Base-by-base conservation (phyloP, 768 basidiomycete species). In the Auricularia sp. region DNA sequence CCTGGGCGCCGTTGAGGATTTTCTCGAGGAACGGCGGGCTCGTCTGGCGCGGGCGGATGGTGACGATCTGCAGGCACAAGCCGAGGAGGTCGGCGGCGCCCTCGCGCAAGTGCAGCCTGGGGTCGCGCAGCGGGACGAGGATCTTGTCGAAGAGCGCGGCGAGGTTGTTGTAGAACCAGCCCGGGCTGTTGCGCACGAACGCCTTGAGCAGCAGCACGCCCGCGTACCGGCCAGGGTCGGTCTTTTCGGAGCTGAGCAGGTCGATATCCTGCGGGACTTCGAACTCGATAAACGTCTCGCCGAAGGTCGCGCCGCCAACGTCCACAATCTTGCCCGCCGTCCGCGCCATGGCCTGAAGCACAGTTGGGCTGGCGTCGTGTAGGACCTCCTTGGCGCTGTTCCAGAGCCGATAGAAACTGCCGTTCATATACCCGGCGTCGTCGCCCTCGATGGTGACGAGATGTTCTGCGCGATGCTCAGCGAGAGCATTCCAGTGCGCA, bases 181-280 rank as follows among this genome's bases (percentile, higher is more conserved):
- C 84, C 0, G 92, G 89, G 67, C 90, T 94, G 74, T 93, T 90
- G 35, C 86, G 83, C 2, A 97, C 95, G 53, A 99, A 81, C 74
- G 97, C 94, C 76, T 95, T 95, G 44, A 98, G 75, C 60, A 98
- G 91, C 62, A 98, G 84, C 2, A 98, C 94, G 0, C 94, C 95
- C 0, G 93, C 92, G 75, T 97, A 96, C 64, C 95, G 83, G 2
- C 89, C 87, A 35, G 88, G 83, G 72, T 98, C 96, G 64, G 81
- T 74, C 67, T 76, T 81, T 74, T 91, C 91, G 62, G 85, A 83
- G 65, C 89, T 88, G 64, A 94, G 83, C 65, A 90, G 77, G 67
- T 87, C 88, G 36, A 94, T 87, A 4, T 92, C 91, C 14, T 85
- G 85, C 56, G 87, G 90, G 5, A 96, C 90, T 72, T 97, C 93